phyloP scores from a whole-genome alignment of 441 rosid genomes.

The Pelargonium cotyledonis region DNA sequence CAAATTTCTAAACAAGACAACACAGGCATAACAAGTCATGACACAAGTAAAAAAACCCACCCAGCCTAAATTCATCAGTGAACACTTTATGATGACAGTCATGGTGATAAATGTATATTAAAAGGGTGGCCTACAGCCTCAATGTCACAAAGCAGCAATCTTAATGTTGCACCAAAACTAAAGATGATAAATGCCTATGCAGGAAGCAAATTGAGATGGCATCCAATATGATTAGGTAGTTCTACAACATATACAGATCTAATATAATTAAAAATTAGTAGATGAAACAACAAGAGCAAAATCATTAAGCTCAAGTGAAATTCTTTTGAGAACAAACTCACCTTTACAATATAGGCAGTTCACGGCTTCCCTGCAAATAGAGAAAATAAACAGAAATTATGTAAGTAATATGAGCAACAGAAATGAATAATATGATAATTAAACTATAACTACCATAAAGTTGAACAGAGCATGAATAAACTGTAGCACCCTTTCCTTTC shows the following conservation, averaged over 20 bases:
- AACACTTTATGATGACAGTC: not conserved
- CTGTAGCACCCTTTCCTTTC: no score
- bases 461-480: not conserved
- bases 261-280: not conserved
- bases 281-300: not conserved
- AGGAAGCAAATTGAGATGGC: not conserved
- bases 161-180: no score
- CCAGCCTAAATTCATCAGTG: not conserved
- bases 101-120: not conserved
- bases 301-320: not conserved
- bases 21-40: no score
- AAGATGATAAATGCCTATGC: not conserved
- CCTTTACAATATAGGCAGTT: conserved; percentile 79
- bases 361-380: conserved; percentile 77
- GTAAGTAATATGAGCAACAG: not conserved
- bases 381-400: conserved; percentile 8
- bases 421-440: not conserved
- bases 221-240: not conserved
- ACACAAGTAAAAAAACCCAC: not conserved
- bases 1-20: no score
- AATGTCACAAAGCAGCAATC: no score
- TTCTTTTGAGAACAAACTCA: conserved; percentile 29
- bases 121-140: no score
- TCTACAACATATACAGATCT: not conserved
- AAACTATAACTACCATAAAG: not conserved